These are phyloP conservation scores for Cercospora sp. DNA, from an alignment of 2,329 filamentous ascomycete genomes.

Conservation along the genomic window DNA sequence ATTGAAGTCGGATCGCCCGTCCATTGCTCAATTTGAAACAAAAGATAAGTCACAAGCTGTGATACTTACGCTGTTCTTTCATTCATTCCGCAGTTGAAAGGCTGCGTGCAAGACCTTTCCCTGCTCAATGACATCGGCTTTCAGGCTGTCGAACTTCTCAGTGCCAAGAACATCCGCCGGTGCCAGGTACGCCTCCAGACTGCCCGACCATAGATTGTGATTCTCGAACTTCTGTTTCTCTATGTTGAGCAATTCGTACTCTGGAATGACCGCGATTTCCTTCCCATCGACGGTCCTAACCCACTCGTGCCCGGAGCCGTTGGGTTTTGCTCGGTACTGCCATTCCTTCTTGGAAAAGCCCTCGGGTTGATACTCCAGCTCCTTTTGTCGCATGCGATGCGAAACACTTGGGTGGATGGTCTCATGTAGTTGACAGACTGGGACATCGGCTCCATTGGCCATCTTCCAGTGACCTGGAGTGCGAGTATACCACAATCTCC, in stretches of 20 bases:
- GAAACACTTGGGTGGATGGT: slow-evolving; percentile 22
- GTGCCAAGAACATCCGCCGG: slow-evolving; percentile 11
- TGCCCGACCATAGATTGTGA: slow-evolving; percentile 17
- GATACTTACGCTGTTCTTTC: background rate
- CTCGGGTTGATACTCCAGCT: slow-evolving; percentile 6
- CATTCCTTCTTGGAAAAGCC: slow-evolving; percentile 15
- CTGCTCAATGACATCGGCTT: slow-evolving; percentile 8
- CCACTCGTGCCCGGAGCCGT: slow-evolving; percentile 12
- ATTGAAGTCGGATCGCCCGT: background rate
- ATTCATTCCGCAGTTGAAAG: background rate
- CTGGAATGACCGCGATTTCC: slow-evolving; percentile 14
- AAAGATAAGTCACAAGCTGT: background rate
- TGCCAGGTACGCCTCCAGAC: slow-evolving; percentile 13
- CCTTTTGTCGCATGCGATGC: slow-evolving; percentile 17
- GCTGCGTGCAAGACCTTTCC: background rate
- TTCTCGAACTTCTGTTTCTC: slow-evolving; percentile 10
- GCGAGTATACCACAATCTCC: slow-evolving; percentile 13
- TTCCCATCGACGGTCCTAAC: slow-evolving; percentile 8
- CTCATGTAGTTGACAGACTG: slow-evolving; percentile 14
- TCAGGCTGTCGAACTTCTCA: slow-evolving; percentile 3
- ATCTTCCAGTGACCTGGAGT: slow-evolving; percentile 18
- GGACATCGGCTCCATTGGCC: slow-evolving; percentile 13
- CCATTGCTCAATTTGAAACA: background rate
- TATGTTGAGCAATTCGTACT: slow-evolving; percentile 11
- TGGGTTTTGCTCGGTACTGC: slow-evolving; percentile 7